phyloP scores from a whole-genome alignment of 2,329 filamentous ascomycete genomes.

The Verticillium tricorpus region DNA sequence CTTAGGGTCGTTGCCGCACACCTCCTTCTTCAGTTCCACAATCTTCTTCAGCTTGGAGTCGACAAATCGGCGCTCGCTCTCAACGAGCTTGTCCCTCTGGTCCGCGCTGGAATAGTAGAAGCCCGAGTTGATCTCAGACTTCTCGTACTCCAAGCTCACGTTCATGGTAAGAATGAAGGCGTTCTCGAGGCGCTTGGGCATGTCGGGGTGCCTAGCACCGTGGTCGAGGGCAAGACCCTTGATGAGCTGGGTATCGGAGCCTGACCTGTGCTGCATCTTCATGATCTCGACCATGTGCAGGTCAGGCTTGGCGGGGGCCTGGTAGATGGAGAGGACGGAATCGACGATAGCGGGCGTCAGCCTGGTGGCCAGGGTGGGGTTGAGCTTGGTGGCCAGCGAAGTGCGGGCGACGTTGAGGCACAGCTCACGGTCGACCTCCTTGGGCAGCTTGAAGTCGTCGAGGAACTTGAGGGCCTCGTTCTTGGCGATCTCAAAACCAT shows the following conservation, averaged over 20 bases:
- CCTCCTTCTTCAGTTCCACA: conserved; percentile 94
- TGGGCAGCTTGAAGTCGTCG: conserved; percentile 84
- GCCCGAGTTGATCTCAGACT: conserved; percentile 97
- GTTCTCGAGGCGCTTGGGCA: conserved; percentile 95
- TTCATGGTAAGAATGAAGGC: conserved; percentile 94
- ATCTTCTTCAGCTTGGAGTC: conserved; percentile 97
- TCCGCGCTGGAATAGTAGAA: conserved; percentile 99
- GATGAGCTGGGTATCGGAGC: conserved; percentile 94
- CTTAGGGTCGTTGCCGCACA: conserved; percentile 87
- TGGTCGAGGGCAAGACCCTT: conserved; percentile 90
- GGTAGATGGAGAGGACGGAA: conserved; percentile 90
- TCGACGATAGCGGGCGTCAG: conserved; percentile 95
- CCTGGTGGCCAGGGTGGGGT: conserved; percentile 80
- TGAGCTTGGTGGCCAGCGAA: conserved; percentile 92
- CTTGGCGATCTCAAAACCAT: conserved; percentile 97
- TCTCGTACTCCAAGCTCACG: conserved; percentile 96
- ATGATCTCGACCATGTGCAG: conserved; percentile 99
- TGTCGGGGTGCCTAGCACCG: conserved; percentile 93
- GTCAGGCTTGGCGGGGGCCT: conserved; percentile 85
- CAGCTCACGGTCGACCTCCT: conserved; percentile 88
- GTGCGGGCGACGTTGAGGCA: conserved; percentile 90
- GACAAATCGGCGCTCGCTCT: conserved; percentile 92
- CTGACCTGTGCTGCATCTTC: conserved; percentile 99
- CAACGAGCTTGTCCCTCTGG: conserved; percentile 95
- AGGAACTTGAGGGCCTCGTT: conserved; percentile 91